These are phyloP conservation scores for Dryas alaskensis DNA, from an alignment of 306 rosid species.

Conservation along the genomic window DNA sequence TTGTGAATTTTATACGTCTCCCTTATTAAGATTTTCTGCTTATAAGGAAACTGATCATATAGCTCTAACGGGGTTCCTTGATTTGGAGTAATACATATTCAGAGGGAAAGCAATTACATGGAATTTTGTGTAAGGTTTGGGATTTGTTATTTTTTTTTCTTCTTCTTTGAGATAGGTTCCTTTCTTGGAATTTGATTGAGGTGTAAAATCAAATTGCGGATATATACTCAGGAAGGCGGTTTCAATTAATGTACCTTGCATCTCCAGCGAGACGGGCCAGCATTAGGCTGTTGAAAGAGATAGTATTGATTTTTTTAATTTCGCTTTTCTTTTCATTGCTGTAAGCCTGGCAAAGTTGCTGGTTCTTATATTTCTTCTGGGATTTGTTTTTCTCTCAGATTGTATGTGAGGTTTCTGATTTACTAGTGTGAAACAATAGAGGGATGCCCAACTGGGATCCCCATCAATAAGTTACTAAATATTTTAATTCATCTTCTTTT, in stretches of 20 bases:
- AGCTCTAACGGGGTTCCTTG: constrained; percentile 71
- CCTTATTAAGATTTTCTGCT: constrained; percentile 53
- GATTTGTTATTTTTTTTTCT: constrained; percentile 33
- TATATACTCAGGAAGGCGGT: constrained; percentile 46
- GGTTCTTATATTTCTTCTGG: constrained; percentile 45
- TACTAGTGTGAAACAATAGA: constrained; percentile 43
- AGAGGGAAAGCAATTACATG: constrained; percentile 54
- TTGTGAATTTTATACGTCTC: constrained; percentile 67
- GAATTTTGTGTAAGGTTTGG: constrained; percentile 69
- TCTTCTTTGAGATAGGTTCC: constrained; percentile 47
- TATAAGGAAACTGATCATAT: constrained; percentile 57
- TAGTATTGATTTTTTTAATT: constrained; percentile 38
- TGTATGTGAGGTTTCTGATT: constrained; percentile 60
- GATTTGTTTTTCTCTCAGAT: constrained; percentile 47
- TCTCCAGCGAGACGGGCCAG: constrained; percentile 41
- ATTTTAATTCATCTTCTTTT: constrained; percentile 39
- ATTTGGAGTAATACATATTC: constrained; percentile 60
- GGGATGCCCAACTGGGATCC: constrained; percentile 52
- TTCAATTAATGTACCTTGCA: constrained; percentile 60
- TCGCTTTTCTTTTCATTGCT: constrained; percentile 32
- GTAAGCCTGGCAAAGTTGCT: constrained; percentile 58
- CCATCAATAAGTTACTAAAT: constrained; percentile 44
- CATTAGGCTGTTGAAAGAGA: constrained; percentile 44
- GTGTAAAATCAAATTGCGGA: constrained; percentile 41
- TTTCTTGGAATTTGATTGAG: constrained; percentile 74